Conservation (phyloP, 2,329 filamentous ascomycete species). For the Diplodia sapinea region DNA sequence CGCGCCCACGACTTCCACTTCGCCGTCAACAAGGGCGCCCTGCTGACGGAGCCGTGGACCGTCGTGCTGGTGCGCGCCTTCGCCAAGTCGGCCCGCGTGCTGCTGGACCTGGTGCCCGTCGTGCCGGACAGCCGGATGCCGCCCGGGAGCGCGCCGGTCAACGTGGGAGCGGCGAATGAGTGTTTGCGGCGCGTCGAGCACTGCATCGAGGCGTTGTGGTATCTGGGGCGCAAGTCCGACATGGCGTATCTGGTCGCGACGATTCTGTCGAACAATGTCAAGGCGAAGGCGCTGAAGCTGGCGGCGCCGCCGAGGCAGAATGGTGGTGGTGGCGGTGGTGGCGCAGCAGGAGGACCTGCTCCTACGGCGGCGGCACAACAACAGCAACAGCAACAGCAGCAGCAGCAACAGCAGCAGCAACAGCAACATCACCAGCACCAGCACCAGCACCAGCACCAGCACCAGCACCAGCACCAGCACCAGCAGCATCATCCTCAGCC, state of each 20-base stretch:
- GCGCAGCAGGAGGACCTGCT: too few relatives aligned
- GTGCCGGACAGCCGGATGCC: conserved; percentile 26
- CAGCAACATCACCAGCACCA: not conserved
- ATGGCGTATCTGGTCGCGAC: conserved; percentile 53
- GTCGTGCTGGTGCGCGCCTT: conserved; percentile 61
- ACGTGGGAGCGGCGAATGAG: conserved; percentile 35
- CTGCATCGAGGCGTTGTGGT: conserved; percentile 61
- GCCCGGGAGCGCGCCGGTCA: too few relatives aligned
- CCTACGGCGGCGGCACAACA: too few relatives aligned
- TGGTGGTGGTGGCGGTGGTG: not conserved
- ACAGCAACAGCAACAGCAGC: not conserved
- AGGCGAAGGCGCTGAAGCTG: conserved; percentile 24
- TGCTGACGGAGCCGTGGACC: conserved; percentile 67
- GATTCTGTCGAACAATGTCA: conserved; percentile 46
- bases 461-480: too few relatives aligned
- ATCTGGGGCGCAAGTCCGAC: conserved; percentile 62
- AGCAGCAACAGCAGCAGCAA: not conserved
- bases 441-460: not conserved
- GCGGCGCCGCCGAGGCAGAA: not conserved
- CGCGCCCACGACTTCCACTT: conserved; percentile 57
- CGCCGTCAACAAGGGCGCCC: conserved; percentile 60
- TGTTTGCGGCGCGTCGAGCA: conserved; percentile 52
- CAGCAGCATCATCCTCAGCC: not conserved
- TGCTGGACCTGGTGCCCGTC: conserved; percentile 47
- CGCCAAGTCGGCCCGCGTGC: conserved; percentile 53